phyloP scores from a whole-genome alignment of 2,329 filamentous ascomycete species.

The Leptosphaerulina australis region DNA sequence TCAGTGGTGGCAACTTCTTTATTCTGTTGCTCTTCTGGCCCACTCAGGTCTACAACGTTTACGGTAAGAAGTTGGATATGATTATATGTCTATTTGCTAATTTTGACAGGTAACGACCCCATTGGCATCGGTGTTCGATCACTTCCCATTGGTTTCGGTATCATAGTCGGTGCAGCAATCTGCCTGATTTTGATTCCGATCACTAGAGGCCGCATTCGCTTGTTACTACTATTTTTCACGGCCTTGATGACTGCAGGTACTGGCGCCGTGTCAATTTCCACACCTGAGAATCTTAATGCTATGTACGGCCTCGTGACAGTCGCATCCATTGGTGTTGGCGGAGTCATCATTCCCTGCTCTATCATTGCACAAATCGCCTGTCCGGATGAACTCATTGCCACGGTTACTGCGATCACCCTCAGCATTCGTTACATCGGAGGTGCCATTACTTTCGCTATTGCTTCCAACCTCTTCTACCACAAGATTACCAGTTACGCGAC shows the following conservation, averaged over 20 bases:
- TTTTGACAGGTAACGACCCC: slow-evolving; percentile 60
- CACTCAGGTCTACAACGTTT: slow-evolving; percentile 43
- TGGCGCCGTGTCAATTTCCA: slow-evolving; percentile 60
- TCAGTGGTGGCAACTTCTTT: slow-evolving; percentile 46
- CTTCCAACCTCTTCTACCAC: slow-evolving; percentile 46
- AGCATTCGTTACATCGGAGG: slow-evolving; percentile 73
- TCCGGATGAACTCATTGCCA: slow-evolving; percentile 72
- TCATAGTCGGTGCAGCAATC: slow-evolving; percentile 66
- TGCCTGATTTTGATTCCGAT: slow-evolving; percentile 63
- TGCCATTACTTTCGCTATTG: slow-evolving; percentile 65
- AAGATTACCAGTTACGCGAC: slow-evolving; percentile 31
- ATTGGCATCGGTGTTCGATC: slow-evolving; percentile 68
- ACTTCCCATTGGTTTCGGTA: slow-evolving; percentile 68
- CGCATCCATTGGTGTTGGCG: slow-evolving; percentile 69
- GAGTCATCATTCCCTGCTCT: slow-evolving; percentile 69
- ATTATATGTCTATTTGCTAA: background rate
- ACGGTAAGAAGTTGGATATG: slow-evolving; percentile 22
- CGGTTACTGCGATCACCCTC: slow-evolving; percentile 70
- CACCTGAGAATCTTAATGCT: slow-evolving; percentile 59
- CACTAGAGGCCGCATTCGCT: slow-evolving; percentile 64
- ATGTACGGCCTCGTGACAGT: slow-evolving; percentile 65
- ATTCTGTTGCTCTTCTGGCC: slow-evolving; percentile 46
- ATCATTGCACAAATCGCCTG: slow-evolving; percentile 74
- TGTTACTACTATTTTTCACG: slow-evolving; percentile 65
- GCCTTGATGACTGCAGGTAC: slow-evolving; percentile 69